Evolutionary conservation across 176 grass and related monocot species (phyloP).

Genomic region (Zoysia pacifica): DNA sequence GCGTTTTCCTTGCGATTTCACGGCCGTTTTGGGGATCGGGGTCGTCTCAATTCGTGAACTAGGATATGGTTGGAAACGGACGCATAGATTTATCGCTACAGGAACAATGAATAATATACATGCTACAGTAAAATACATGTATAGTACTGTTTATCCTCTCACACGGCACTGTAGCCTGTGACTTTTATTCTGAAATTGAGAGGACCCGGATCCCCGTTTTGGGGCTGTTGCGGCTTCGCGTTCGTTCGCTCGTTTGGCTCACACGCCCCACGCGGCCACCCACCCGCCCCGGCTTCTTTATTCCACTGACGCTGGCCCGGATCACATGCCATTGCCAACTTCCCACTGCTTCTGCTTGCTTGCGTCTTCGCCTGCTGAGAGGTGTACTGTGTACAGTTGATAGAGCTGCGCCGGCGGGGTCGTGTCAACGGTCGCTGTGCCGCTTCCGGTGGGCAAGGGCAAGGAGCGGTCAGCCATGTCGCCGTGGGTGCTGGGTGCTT

Average conservation of each 20-base stretch:
- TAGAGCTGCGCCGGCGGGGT: too few relatives aligned
- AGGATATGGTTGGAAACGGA: too few relatives aligned
- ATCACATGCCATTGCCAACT: conserved; percentile 62
- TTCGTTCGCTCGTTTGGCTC: not conserved
- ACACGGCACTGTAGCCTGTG: too few relatives aligned
- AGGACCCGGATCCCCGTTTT: too few relatives aligned
- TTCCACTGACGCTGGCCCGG: not conserved
- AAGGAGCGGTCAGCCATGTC: not conserved
- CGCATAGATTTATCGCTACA: too few relatives aligned
- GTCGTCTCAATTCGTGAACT: too few relatives aligned
- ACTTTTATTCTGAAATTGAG: too few relatives aligned
- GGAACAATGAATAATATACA: too few relatives aligned
- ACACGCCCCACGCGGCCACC: not conserved
- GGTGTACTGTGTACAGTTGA: too few relatives aligned
- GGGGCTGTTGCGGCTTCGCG: not conserved
- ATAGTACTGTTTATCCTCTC: too few relatives aligned
- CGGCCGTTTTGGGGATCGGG: not conserved
- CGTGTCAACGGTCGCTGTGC: conserved; percentile 12
- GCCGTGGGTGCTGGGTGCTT: not conserved
- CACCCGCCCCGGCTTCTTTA: conserved; percentile 41
- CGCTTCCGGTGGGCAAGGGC: not conserved
- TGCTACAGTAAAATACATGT: too few relatives aligned
- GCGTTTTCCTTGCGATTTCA: not conserved
- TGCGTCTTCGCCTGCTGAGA: not conserved
- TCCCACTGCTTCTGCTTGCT: not conserved